Evolutionary conservation across 1,139 yeast genomes (phyloP).

Genomic region (Yamadazyma membranifaciens): DNA sequence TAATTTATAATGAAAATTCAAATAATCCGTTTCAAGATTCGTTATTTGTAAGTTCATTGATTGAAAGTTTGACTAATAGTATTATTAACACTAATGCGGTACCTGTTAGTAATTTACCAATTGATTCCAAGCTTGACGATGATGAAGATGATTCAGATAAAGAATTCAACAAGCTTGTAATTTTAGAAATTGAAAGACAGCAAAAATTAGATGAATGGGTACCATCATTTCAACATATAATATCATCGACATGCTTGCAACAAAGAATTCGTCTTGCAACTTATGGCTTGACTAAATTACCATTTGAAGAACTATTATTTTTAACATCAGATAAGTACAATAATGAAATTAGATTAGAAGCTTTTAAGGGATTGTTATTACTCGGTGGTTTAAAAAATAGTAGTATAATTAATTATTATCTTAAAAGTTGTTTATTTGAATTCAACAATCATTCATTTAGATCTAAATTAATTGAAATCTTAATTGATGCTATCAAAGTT

Average conservation of each 20-base stretch:
- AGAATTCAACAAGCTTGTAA: slow-evolving; percentile 27
- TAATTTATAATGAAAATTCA: slow-evolving; percentile 84
- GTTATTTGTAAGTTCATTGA: slow-evolving; percentile 59
- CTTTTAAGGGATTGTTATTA: slow-evolving; percentile 66
- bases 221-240: slow-evolving; percentile 65
- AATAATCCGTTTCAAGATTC: slow-evolving; percentile 77
- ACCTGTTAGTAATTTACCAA: slow-evolving; percentile 5
- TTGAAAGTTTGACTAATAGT: slow-evolving; percentile 51
- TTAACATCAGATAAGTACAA: slow-evolving; percentile 52
- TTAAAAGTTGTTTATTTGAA: slow-evolving; percentile 58
- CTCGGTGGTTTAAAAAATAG: slow-evolving; percentile 76
- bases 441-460: slow-evolving; percentile 49
- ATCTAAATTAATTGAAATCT: slow-evolving; percentile 44
- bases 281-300: slow-evolving; percentile 51
- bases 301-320: slow-evolving; percentile 49
- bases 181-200: slow-evolving; percentile 61
- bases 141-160: slow-evolving; percentile 1
- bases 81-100: slow-evolving; percentile 22
- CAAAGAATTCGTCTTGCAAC: slow-evolving; percentile 62
- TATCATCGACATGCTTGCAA: slow-evolving; percentile 56
- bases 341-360: slow-evolving; percentile 59
- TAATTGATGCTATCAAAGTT: slow-evolving; percentile 55
- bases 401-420: slow-evolving; percentile 58
- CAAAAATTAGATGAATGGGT: slow-evolving; percentile 85
- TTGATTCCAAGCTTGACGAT: neutral